Conservation (phyloP, 2,329 filamentous ascomycete genomes). For the Cercospora sp. region DNA sequence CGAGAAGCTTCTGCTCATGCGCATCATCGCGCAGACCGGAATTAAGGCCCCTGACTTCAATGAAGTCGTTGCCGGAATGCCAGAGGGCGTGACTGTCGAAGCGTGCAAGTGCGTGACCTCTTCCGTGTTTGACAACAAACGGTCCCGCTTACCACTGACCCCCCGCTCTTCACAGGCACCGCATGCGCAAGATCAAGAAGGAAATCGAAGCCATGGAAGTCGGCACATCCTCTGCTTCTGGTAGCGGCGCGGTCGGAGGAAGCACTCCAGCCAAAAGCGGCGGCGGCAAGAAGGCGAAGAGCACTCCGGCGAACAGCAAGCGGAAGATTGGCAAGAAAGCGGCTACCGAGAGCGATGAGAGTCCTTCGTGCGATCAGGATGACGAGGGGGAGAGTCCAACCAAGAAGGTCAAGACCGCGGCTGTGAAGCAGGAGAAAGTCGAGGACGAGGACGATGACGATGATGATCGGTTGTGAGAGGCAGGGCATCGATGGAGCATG, state of each 20-base stretch:
- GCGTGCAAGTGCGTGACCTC: too few relatives aligned
- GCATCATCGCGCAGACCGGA: not conserved
- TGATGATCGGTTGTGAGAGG: not conserved
- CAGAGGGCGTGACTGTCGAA: conserved; percentile 1
- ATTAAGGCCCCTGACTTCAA: conserved; percentile 8
- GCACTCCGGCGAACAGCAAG: conserved; percentile 3
- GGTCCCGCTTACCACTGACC: too few relatives aligned
- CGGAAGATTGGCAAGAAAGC: conserved; percentile 3
- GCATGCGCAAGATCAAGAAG: conserved; percentile 9
- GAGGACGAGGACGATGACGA: not conserved
- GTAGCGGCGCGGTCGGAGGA: not conserved
- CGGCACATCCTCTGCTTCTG: not conserved
- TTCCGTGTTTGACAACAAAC: too few relatives aligned
- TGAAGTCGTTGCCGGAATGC: conserved; percentile 2
- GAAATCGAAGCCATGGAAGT: not conserved
- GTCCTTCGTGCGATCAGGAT: not conserved
- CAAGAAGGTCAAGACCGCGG: conserved; percentile 10
- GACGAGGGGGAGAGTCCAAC: conserved; percentile 3
- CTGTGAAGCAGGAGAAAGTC: conserved; percentile 2
- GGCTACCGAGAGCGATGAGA: not conserved
- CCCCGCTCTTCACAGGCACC: not conserved
- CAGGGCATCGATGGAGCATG: not conserved
- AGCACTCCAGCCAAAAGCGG: conserved; percentile 9
- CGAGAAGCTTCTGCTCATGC: conserved; percentile 12
- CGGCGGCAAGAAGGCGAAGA: conserved; percentile 6